Percentiles rank a stretch among this genome's conserved stretches.
phyloP scores from a whole-genome alignment of 345 rosid genomes.

The Lagerstroemia speciosa region DNA sequence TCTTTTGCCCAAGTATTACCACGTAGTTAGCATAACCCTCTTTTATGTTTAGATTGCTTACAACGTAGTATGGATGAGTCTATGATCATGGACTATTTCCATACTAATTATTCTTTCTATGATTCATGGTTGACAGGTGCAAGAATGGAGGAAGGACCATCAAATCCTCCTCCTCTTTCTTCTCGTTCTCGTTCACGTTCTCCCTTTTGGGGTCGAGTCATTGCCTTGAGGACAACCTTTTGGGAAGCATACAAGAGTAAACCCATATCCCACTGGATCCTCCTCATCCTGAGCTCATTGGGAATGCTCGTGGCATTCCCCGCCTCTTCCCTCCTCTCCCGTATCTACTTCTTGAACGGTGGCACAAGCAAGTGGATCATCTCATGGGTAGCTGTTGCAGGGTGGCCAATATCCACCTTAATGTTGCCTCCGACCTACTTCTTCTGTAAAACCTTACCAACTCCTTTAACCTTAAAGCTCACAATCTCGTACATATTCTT shows the following conservation, averaged over 20 bases:
- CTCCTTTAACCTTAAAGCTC: conserved; percentile 47
- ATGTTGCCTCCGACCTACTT: conserved; percentile 49
- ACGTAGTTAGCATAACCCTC: background rate
- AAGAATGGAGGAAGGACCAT: background rate
- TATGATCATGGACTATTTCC: background rate
- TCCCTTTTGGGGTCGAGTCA: background rate
- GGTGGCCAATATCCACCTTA: conserved; percentile 68
- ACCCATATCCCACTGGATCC: conserved; percentile 71
- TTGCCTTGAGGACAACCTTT: background rate
- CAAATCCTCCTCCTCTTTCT: conserved; percentile 17
- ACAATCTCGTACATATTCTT: conserved; percentile 41
- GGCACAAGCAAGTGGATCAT: conserved; percentile 92
- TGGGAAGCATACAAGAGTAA: conserved; percentile 44
- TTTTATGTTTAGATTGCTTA: background rate
- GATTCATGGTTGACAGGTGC: background rate
- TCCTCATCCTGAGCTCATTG: conserved; percentile 36
- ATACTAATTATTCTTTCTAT: background rate
- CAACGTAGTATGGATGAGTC: background rate
- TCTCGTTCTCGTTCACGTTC: conserved; percentile 4
- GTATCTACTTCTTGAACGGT: conserved; percentile 64
- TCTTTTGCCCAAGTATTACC: no score
- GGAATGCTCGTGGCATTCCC: conserved; percentile 76
- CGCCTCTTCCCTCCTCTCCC: conserved; percentile 66
- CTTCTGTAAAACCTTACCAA: conserved; percentile 37
- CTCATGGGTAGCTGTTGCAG: conserved; percentile 82